Conservation (phyloP, 129 eudicot genomes). For the Oenanthe sinensis region DNA sequence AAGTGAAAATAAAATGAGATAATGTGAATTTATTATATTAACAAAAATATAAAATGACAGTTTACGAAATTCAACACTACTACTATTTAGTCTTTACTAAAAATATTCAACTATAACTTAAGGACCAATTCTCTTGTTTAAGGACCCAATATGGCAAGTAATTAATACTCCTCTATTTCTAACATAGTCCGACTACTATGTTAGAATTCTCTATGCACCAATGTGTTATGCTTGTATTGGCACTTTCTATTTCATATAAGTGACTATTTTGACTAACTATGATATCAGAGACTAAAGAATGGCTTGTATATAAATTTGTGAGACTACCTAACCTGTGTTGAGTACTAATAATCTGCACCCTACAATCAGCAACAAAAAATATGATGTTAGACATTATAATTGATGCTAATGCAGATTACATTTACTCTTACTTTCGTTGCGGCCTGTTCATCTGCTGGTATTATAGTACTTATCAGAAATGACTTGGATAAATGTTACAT, state of each 20-base stretch:
- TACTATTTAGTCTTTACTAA: too few species aligned
- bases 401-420: conserved; percentile 29
- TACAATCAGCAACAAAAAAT: too few species aligned
- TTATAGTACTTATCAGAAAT: conserved; percentile 57
- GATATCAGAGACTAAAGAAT: not conserved
- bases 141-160: too few species aligned
- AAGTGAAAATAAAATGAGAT: too few species aligned
- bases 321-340: not conserved
- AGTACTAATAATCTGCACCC: not conserved
- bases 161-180: too few species aligned
- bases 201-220: not conserved
- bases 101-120: too few species aligned
- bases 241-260: not conserved
- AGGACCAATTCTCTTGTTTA: too few species aligned
- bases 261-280: not conserved
- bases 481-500: conserved; percentile 62
- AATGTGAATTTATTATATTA: too few species aligned
- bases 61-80: too few species aligned
- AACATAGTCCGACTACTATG: not conserved
- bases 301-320: not conserved
- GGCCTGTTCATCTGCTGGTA: conserved; percentile 56
- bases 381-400: too few species aligned
- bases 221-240: not conserved
- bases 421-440: conserved; percentile 59
- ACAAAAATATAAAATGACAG: too few species aligned